Conservation (phyloP, 768 basidiomycete genomes). For the Crassisporium funariophilum region DNA sequence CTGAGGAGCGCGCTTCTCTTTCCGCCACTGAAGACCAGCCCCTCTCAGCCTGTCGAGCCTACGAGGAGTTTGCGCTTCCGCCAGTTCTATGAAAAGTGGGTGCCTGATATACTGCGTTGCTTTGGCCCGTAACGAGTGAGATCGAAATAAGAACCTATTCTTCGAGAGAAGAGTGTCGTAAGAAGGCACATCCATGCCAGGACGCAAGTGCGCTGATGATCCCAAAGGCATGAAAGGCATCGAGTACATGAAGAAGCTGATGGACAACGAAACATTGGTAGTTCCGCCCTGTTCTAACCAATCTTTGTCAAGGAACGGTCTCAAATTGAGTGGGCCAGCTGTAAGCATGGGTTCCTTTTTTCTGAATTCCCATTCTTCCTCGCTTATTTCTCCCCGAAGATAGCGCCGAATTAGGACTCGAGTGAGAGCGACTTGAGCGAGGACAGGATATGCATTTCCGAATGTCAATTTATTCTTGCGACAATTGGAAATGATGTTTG, state of each 20-base stretch:
- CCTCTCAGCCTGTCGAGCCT: slow-evolving; percentile 25
- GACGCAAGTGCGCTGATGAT: slow-evolving; percentile 26
- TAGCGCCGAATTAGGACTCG: slow-evolving; percentile 51
- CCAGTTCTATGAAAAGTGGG: slow-evolving; percentile 50
- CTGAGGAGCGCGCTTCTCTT: slow-evolving; percentile 5
- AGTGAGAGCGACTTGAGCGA: slow-evolving; percentile 55
- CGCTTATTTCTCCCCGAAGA: slow-evolving; percentile 46
- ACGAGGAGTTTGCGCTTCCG: slow-evolving; percentile 17
- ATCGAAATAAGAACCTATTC: slow-evolving; percentile 49
- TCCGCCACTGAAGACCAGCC: slow-evolving; percentile 19
- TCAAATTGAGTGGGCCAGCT: slow-evolving; percentile 51
- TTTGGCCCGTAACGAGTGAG: slow-evolving; percentile 38
- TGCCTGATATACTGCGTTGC: slow-evolving; percentile 35
- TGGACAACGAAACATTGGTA: slow-evolving; percentile 42
- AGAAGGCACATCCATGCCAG: slow-evolving; percentile 40
- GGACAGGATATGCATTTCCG: slow-evolving; percentile 49
- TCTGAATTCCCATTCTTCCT: slow-evolving; percentile 55
- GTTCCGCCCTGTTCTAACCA: slow-evolving; percentile 51
- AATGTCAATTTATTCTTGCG: slow-evolving; percentile 47
- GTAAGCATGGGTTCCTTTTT: slow-evolving; percentile 50
- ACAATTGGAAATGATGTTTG: slow-evolving; percentile 39
- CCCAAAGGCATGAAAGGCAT: slow-evolving; percentile 52
- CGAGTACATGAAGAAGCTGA: slow-evolving; percentile 43
- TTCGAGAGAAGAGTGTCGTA: slow-evolving; percentile 44
- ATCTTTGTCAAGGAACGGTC: slow-evolving; percentile 47